Base-by-base conservation (phyloP, 2,329 filamentous ascomycete species). In the Ustulina deusta region DNA sequence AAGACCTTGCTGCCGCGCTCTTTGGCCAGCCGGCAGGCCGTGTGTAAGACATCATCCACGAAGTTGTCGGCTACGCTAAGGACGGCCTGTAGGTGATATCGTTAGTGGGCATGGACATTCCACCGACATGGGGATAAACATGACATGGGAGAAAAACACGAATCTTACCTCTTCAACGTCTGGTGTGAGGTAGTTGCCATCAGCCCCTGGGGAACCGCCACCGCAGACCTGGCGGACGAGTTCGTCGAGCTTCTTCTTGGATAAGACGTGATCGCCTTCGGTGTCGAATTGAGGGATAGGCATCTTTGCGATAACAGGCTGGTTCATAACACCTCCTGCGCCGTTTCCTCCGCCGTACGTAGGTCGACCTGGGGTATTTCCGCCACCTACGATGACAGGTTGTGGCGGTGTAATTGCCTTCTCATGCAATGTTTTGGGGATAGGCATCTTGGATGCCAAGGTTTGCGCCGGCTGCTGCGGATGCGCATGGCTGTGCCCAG, bases 161-260 rank as follows among this genome's bases (percentile, higher is more conserved):
- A 60, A 32, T 52, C 85, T 79, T 86, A 97, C 94, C 86, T 98
- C 95, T 87, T 99, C 96, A 57, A 97, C 95, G 74, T 98, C 96
- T 0, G 96, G 93, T 32, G 93, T 93, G 72, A 98, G 83, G 42
- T 90, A 87, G 77, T 95, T 93, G 68, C 89, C 90, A 71, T 93
- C 91, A 55, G 89, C 86, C n/a, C 87, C 85, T 69, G 93, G 91
- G 0, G 89, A 87, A 29, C 89, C 90, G 10, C 91, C 91, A 61
- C 94, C 94, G 40, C 93, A 97, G 66, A 98, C 94, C 80, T 98
- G 95, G 58, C 94, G 89, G 9, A 98, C 94, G 42, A 99, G 86
- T 78, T 97, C 95, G 76, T 99, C 94, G 46, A 99, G 86, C 82
- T 97, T 98, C 83, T 97, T 97, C 87, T 97, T 97, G 82, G 92